Percentiles rank a stretch among this genome's conserved stretches.
Evolutionary conservation across 2,329 filamentous ascomycete genomes (phyloP).

Genomic region (Pseudogymnoascus pannorum): DNA sequence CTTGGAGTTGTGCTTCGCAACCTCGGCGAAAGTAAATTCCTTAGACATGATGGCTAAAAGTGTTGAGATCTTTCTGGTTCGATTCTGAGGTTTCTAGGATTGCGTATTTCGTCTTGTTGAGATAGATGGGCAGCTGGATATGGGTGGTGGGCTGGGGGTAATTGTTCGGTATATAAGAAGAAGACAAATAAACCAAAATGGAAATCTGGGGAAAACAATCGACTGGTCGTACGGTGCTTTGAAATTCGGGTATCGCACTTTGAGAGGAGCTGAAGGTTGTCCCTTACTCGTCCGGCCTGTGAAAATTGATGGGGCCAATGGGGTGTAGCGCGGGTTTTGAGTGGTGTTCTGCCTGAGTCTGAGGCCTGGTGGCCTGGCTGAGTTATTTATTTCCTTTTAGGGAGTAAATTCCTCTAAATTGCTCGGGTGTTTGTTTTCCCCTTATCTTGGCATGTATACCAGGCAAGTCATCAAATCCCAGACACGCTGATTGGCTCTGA

Average conservation of each 20-base stretch:
- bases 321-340: not conserved
- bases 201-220: constrained; percentile 8
- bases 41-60: constrained; percentile 39
- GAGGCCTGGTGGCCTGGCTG: not conserved
- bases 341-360: not conserved
- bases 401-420: not conserved
- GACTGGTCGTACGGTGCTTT: constrained; percentile 7
- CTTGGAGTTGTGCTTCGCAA: constrained; percentile 82
- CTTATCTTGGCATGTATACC: not conserved
- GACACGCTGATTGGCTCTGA: constrained; percentile 1
- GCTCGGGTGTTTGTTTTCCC: constrained; percentile 5
- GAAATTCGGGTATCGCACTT: constrained; percentile 5
- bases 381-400: not conserved
- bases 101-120: not conserved
- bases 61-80: not conserved
- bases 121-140: not conserved
- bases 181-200: constrained; percentile 8
- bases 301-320: constrained; percentile 7
- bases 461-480: constrained; percentile 3
- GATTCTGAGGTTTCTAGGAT: not conserved
- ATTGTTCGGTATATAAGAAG: constrained; percentile 4
- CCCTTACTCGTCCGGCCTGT: constrained; percentile 6
- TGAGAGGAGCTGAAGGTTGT: not conserved
- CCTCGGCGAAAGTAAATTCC: constrained; percentile 70
- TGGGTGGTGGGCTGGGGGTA: not conserved